Evolutionary conservation across 1,284 basidiomycete genomes (phyloP).

Genomic region (Thecaphora frezii): DNA sequence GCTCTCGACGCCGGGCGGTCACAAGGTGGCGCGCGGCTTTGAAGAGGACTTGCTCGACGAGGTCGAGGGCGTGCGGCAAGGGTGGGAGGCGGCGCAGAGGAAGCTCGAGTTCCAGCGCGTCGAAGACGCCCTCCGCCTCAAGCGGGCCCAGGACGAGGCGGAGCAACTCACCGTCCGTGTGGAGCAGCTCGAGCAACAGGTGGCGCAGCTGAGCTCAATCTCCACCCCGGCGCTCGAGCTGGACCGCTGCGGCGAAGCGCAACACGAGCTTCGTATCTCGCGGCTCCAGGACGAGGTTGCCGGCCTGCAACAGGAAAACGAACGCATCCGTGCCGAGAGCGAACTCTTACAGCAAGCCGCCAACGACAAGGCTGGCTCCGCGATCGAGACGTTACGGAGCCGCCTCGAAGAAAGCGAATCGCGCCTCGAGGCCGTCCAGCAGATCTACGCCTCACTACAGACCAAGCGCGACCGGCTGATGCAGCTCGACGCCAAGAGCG

Average conservation of each 20-base stretch:
- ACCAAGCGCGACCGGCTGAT: neutral
- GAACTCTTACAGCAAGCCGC: slow-evolving; percentile 16
- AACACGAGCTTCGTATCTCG: too few species aligned
- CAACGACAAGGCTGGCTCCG: slow-evolving; percentile 7
- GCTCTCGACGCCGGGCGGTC: slow-evolving; percentile 16
- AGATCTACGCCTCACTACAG: neutral
- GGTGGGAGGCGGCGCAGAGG: slow-evolving; percentile 8
- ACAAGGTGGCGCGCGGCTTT: slow-evolving; percentile 3
- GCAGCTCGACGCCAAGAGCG: slow-evolving; percentile 3
- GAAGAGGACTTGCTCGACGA: slow-evolving; percentile 24
- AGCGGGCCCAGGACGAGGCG: neutral
- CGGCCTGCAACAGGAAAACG: slow-evolving; percentile 10
- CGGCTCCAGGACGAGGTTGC: slow-evolving; percentile 7
- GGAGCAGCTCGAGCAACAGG: neutral
- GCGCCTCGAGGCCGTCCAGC: neutral
- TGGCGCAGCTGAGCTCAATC: neutral
- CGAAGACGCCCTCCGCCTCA: slow-evolving; percentile 9
- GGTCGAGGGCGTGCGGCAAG: slow-evolving; percentile 4
- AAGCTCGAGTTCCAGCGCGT: slow-evolving; percentile 4
- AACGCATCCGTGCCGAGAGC: slow-evolving; percentile 15
- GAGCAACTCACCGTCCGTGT: neutral
- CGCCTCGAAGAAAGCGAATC: neutral
- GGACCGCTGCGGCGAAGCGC: too few species aligned
- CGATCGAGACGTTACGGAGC: slow-evolving; percentile 10
- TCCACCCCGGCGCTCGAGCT: neutral